phyloP scores from a whole-genome alignment of 805 yeast species.

The Myxozyma geophila region DNA sequence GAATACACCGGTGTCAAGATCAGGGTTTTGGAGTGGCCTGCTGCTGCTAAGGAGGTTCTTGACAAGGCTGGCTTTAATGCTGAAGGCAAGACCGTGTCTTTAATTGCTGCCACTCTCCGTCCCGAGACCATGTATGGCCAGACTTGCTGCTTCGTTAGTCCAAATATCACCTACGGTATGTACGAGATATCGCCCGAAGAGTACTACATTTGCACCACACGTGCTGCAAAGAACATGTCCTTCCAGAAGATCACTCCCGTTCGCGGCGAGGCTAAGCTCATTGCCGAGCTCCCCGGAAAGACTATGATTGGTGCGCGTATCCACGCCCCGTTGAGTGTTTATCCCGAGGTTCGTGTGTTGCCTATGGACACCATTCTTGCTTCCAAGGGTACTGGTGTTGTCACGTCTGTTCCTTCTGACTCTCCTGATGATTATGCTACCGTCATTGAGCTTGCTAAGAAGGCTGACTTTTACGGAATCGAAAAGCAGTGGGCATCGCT shows the following conservation, averaged over 20 bases:
- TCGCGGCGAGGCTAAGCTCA: constrained; percentile 75
- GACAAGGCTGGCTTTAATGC: constrained; percentile 51
- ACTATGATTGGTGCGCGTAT: constrained; percentile 84
- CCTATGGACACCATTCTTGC: constrained; percentile 98
- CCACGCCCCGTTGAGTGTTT: constrained; percentile 77
- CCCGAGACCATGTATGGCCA: constrained; percentile 99
- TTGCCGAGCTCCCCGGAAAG: constrained; percentile 66
- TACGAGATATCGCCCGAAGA: constrained; percentile 76
- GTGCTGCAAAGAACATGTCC: constrained; percentile 97
- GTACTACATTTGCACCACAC: constrained; percentile 83
- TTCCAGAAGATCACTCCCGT: constrained; percentile 90
- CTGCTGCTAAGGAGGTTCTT: constrained; percentile 56
- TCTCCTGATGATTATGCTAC: constrained; percentile 97
- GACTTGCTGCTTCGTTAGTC: constrained; percentile 96
- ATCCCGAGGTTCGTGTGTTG: constrained; percentile 73
- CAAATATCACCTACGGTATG: constrained; percentile 89
- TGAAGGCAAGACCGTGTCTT: constrained; percentile 65
- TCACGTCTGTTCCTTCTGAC: constrained; percentile 98
- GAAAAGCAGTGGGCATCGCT: constrained; percentile 82
- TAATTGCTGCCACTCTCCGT: constrained; percentile 96
- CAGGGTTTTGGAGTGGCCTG: constrained; percentile 61
- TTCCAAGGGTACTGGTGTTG: constrained; percentile 97
- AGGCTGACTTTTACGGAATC: constrained; percentile 87
- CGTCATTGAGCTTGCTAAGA: constrained; percentile 77
- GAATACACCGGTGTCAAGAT: constrained; percentile 95